A percentile compares a stretch with the other conserved stretches of the same genome.
Evolutionary conservation across 2,329 filamentous ascomycete genomes (phyloP).

Genomic region (Teratosphaeria pseudoeucalypti): DNA sequence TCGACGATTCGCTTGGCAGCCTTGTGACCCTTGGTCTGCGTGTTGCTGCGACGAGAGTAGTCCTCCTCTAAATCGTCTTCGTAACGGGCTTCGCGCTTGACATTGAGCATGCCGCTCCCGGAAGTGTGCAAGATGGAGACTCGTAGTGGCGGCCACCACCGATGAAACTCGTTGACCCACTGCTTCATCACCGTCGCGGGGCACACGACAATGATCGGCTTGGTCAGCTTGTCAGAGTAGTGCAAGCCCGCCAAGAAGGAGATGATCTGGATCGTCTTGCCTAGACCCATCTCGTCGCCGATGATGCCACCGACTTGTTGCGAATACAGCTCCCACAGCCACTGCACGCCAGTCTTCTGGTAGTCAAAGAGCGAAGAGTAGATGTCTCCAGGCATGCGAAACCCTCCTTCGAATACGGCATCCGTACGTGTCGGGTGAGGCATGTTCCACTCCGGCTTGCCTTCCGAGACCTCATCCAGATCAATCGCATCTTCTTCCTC

Average conservation of each 20-base stretch:
- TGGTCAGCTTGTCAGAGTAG: constrained; percentile 74
- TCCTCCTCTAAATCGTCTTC: constrained; percentile 55
- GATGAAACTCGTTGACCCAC: constrained; percentile 97
- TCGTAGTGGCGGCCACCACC: constrained; percentile 97
- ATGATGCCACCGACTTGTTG: constrained; percentile 89
- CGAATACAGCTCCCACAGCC: constrained; percentile 84
- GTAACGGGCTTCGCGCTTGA: constrained; percentile 48
- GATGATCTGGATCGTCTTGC: constrained; percentile 77
- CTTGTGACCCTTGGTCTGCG: constrained; percentile 47
- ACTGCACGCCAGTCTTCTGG: constrained; percentile 92
- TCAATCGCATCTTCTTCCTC: constrained; percentile 27
- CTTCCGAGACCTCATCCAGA: constrained; percentile 24
- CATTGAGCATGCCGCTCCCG: constrained; percentile 89
- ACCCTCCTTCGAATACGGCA: constrained; percentile 60
- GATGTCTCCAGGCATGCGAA: constrained; percentile 83
- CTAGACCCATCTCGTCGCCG: constrained; percentile 97
- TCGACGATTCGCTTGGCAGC: constrained; percentile 73
- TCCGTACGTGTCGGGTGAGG: constrained; percentile 77
- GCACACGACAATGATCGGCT: constrained; percentile 82
- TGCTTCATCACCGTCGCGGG: constrained; percentile 92
- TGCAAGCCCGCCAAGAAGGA: constrained; percentile 84
- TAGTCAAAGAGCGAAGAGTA: constrained; percentile 90
- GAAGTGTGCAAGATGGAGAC: constrained; percentile 93
- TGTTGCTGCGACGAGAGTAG: constrained; percentile 17
- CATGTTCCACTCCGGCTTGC: constrained; percentile 62